Base-by-base conservation (phyloP, 2,329 filamentous ascomycete species). In the Stemphylium vesicarium region DNA sequence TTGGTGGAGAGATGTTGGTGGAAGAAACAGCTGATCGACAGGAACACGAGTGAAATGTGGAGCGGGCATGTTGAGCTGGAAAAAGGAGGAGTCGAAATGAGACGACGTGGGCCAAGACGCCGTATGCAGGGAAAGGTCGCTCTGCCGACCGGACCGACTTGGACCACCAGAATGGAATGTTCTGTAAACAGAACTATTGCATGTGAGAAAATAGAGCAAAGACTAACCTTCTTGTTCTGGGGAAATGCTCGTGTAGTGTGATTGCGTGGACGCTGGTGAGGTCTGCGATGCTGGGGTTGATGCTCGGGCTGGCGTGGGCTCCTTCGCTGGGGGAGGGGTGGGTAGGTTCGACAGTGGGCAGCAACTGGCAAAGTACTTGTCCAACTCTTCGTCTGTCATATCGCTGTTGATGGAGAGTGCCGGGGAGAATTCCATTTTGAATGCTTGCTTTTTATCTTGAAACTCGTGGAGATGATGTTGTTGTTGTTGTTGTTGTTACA, bases 321-420 rank as follows among this genome's bases (percentile, higher is more conserved):
- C 63, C 61, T 69, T 73, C 47, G 63, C 64, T 16, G 71, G 72
- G n/a, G 75, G 75, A 51, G 75, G 75, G 13, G 75, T 77, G 6
- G 75, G 75, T 18, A 77, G 63, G 60, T 72, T 75, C 29, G 74
- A 77, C 36, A 77, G 63, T 41, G 74, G 75, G 22, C 73, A 70
- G 40, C 72, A 77, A 49, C 59, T 71, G 36, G 71, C 74, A 58
- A 77, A 74, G 62, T 76, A 77, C 51, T 59, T 60, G 41, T 77
- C 75, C 59, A 76, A 51, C 54, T 76, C 73, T 49, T 75, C 74
- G 51, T 75, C 70, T 40, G 72, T 73, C 62, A 75, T 65, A 60
- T 75, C 67, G 64, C 65, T 61, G 56, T 58, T 63, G 32, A 62
- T 42, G 4, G 66, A 69, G 31, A 66, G 54, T 12, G 69, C 66